Conservation (phyloP, 768 basidiomycete species). For the Lactarius deliciosus region DNA sequence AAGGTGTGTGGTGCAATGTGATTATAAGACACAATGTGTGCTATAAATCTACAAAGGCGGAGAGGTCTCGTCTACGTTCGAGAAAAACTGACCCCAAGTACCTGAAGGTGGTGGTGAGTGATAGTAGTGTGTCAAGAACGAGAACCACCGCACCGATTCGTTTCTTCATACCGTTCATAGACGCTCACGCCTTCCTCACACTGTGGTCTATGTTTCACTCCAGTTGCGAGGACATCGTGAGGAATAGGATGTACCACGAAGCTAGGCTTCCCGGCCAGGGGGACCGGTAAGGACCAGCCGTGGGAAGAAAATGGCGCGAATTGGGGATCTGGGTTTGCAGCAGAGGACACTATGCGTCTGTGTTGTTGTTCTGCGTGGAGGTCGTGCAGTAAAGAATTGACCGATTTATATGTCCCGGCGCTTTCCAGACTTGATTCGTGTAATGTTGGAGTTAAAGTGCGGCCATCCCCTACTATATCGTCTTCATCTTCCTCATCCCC, state of each 20-base stretch:
- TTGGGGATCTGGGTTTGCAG: constrained; percentile 8
- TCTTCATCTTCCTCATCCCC: constrained; percentile 37
- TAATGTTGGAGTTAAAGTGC: background rate
- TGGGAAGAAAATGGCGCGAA: constrained; percentile 7
- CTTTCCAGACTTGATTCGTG: constrained; percentile 15
- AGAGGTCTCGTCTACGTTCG: constrained; percentile 48
- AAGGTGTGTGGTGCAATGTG: background rate
- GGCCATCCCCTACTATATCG: constrained; percentile 23
- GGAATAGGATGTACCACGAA: background rate
- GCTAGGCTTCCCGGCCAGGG: background rate
- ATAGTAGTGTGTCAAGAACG: background rate
- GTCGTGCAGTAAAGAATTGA: constrained; percentile 68
- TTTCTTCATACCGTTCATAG: constrained; percentile 57
- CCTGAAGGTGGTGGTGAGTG: constrained; percentile 38
- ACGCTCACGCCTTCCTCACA: constrained; percentile 18
- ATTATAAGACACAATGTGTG: background rate
- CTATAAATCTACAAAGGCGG: constrained; percentile 8
- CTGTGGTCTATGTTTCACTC: constrained; percentile 2
- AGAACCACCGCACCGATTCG: constrained; percentile 53
- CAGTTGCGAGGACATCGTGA: constrained; percentile 1
- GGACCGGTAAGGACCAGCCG: background rate
- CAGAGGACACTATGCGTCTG: constrained; percentile 46
- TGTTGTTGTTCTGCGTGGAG: constrained; percentile 69
- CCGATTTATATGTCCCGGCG: constrained; percentile 50
- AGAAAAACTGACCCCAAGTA: constrained; percentile 64